phyloP scores from a whole-genome alignment of 2,329 filamentous ascomycete genomes.

The Penicillium concentricum region DNA sequence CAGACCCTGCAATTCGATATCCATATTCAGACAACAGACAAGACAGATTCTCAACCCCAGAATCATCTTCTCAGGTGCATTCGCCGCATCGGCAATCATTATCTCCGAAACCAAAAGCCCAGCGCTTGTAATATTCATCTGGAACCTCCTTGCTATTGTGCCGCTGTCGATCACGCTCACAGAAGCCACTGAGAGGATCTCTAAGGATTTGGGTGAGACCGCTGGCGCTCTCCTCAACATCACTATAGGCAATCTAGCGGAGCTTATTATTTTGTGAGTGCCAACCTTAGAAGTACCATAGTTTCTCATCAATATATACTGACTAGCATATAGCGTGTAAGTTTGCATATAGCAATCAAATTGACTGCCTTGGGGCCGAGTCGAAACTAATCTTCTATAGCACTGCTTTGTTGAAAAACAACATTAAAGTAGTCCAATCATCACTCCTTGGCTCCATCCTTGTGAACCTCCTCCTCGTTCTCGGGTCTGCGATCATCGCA shows the following conservation, averaged over 20 bases:
- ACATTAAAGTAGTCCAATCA: constrained; percentile 86
- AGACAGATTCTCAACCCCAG: not conserved
- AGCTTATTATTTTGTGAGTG: constrained; percentile 66
- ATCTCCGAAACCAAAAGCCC: not conserved
- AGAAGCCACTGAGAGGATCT: constrained; percentile 70
- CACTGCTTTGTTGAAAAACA: constrained; percentile 49
- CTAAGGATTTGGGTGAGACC: constrained; percentile 66
- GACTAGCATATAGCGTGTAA: not conserved
- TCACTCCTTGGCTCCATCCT: constrained; percentile 82
- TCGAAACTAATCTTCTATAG: not conserved
- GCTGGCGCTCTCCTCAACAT: constrained; percentile 69
- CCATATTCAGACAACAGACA: not conserved
- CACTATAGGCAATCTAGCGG: constrained; percentile 73
- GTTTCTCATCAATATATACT: not conserved
- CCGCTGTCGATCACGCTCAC: constrained; percentile 68
- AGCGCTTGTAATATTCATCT: constrained; percentile 50
- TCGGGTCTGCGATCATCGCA: constrained; percentile 83
- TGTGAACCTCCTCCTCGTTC: constrained; percentile 78
- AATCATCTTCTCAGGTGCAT: constrained; percentile 1
- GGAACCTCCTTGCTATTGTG: constrained; percentile 69
- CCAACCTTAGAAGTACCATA: constrained; percentile 30
- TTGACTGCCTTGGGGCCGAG: constrained; percentile 33
- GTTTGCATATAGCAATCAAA: not conserved
- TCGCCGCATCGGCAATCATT: not conserved
- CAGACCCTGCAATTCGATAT: not conserved